These are phyloP conservation scores for Castanospermum australe DNA, from an alignment of 306 rosid species.

Conservation along the genomic window DNA sequence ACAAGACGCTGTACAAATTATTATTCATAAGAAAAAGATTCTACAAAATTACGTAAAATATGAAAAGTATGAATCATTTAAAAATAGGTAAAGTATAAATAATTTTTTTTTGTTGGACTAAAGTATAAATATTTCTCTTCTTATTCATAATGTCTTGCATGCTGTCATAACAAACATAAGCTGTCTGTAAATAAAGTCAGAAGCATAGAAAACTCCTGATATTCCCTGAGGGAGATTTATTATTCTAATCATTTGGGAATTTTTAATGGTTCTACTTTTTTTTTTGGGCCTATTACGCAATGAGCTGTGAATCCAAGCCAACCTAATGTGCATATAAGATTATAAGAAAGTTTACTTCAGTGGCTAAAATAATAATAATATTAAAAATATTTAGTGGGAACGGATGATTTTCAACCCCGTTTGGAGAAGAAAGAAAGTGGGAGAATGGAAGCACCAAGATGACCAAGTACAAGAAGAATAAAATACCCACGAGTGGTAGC, in stretches of 20 bases:
- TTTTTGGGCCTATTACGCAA: background rate
- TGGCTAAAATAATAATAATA: background rate
- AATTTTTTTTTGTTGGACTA: too few species aligned
- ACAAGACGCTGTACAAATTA: too few species aligned
- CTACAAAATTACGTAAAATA: too few species aligned
- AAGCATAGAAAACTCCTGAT: background rate
- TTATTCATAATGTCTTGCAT: too few species aligned
- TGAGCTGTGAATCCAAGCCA: background rate
- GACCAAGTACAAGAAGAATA: conserved; percentile 17
- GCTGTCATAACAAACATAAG: too few species aligned
- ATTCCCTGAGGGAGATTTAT: background rate
- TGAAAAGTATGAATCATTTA: too few species aligned
- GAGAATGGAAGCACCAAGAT: background rate
- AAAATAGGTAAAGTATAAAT: too few species aligned
- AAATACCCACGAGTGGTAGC: conserved; percentile 41
- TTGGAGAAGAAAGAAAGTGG: background rate
- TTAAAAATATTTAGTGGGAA: background rate
- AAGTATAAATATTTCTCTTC: too few species aligned
- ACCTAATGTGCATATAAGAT: background rate
- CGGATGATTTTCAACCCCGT: background rate
- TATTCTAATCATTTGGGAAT: background rate
- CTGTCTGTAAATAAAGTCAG: background rate
- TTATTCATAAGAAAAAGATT: too few species aligned
- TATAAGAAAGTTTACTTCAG: background rate
- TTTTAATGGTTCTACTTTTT: background rate